A percentile compares a stretch with the other conserved stretches of the same genome.
Evolutionary conservation across 768 basidiomycete genomes (phyloP).

Genomic region (Dentipellis sp.): DNA sequence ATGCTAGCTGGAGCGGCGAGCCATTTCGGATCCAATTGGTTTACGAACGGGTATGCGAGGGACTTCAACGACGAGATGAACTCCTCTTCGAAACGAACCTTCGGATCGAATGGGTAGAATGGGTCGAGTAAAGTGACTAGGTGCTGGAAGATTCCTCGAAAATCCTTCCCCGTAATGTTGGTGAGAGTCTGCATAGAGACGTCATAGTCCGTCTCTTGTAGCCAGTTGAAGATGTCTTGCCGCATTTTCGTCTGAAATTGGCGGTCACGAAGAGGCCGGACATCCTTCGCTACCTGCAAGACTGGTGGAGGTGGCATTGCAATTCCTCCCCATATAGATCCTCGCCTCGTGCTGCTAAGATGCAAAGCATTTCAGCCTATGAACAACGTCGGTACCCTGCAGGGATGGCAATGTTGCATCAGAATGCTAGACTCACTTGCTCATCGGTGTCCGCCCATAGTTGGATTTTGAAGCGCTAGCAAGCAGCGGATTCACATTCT

Average conservation of each 20-base stretch:
- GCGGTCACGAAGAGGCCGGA: slow-evolving; percentile 69
- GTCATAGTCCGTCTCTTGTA: slow-evolving; percentile 56
- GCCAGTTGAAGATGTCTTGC: slow-evolving; percentile 65
- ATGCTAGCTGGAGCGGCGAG: slow-evolving; percentile 81
- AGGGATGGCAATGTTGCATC: not conserved
- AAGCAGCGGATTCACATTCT: slow-evolving; percentile 57
- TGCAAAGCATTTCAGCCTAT: slow-evolving; percentile 2
- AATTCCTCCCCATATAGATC: slow-evolving; percentile 58
- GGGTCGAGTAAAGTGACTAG: slow-evolving; percentile 68
- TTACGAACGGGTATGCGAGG: slow-evolving; percentile 72
- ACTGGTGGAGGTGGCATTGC: slow-evolving; percentile 38
- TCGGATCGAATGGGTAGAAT: slow-evolving; percentile 45
- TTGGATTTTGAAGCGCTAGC: slow-evolving; percentile 58
- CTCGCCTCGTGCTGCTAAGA: slow-evolving; percentile 58
- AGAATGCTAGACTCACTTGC: slow-evolving; percentile 39
- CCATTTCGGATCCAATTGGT: slow-evolving; percentile 77
- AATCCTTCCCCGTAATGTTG: slow-evolving; percentile 82
- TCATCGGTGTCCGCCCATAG: slow-evolving; percentile 65
- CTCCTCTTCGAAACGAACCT: slow-evolving; percentile 69
- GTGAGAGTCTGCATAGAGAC: slow-evolving; percentile 59
- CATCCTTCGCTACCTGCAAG: slow-evolving; percentile 58
- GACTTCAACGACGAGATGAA: slow-evolving; percentile 67
- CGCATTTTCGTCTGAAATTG: slow-evolving; percentile 68
- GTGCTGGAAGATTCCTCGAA: slow-evolving; percentile 75
- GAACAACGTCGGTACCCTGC: not conserved